Evolutionary conservation across 1,284 basidiomycete genomes (phyloP).

Genomic region (Malassezia sympodialis): DNA sequence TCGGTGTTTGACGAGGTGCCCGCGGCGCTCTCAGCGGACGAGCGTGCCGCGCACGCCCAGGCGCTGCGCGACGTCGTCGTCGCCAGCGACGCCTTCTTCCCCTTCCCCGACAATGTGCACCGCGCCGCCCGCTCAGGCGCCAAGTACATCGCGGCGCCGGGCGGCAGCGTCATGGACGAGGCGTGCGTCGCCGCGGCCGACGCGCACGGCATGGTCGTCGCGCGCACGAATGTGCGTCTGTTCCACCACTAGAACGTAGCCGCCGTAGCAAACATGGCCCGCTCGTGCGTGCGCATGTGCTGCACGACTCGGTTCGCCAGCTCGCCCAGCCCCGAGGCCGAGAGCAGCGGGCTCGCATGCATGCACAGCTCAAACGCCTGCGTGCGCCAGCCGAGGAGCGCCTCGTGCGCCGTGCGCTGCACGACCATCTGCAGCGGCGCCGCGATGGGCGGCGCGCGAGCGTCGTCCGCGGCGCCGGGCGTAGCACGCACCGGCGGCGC

Average conservation of each 20-base stretch:
- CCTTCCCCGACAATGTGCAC: constrained; percentile 96
- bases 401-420: constrained; percentile 70
- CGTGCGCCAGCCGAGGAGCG: constrained; percentile 67
- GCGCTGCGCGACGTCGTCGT: constrained; percentile 65
- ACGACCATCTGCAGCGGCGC: constrained; percentile 50
- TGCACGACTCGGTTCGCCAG: constrained; percentile 61
- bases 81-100: constrained; percentile 97
- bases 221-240: constrained; percentile 41
- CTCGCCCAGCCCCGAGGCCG: constrained; percentile 72
- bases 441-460: neutral
- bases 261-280: constrained; percentile 1
- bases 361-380: constrained; percentile 85
- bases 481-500: neutral
- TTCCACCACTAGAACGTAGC: constrained; percentile 43
- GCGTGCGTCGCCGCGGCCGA: constrained; percentile 43
- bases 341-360: constrained; percentile 66
- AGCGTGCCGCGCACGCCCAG: constrained; percentile 53
- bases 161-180: constrained; percentile 91
- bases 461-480: neutral
- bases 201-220: constrained; percentile 43
- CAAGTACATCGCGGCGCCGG: constrained; percentile 82
- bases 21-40: constrained; percentile 59
- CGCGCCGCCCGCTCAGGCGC: constrained; percentile 82
- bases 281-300: constrained; percentile 2
- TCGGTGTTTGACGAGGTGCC: constrained; percentile 70